Conservation (phyloP, 2,329 filamentous ascomycete genomes). For the Helminthosporium solani region DNA sequence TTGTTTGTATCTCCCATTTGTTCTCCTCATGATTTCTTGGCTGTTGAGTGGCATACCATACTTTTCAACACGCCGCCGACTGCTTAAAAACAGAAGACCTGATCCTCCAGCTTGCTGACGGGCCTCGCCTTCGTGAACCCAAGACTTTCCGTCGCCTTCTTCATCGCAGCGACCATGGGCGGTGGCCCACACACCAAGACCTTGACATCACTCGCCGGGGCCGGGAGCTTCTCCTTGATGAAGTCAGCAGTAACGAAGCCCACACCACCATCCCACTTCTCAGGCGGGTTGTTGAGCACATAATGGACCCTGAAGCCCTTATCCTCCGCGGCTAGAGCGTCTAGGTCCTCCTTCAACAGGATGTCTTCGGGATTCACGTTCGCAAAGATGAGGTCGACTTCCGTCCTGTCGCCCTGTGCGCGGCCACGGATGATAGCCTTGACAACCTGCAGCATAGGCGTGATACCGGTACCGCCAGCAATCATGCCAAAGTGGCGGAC, state of each 20-base stretch:
- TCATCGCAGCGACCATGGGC: conserved; percentile 94
- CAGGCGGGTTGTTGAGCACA: conserved; percentile 92
- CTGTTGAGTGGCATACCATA: no score
- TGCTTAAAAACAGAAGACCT: conserved; percentile 91
- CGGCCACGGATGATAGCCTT: conserved; percentile 84
- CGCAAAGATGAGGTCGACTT: conserved; percentile 94
- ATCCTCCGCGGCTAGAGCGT: conserved; percentile 75
- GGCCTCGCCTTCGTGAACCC: conserved; percentile 91
- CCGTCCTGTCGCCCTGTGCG: conserved; percentile 72
- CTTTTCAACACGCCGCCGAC: no score
- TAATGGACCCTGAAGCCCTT: conserved; percentile 85
- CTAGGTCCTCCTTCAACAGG: conserved; percentile 87
- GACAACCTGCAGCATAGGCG: conserved; percentile 96
- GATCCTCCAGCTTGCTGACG: conserved; percentile 96
- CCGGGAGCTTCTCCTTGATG: conserved; percentile 84
- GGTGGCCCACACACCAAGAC: conserved; percentile 92
- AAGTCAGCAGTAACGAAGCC: conserved; percentile 95
- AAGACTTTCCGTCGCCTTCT: conserved; percentile 88
- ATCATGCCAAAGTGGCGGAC: conserved; percentile 97
- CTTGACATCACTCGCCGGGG: conserved; percentile 84
- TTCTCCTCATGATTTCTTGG: no score
- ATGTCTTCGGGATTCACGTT: conserved; percentile 95
- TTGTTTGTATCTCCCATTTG: no score
- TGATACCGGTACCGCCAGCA: conserved; percentile 95
- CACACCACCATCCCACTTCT: conserved; percentile 86